A percentile compares a stretch with the other conserved stretches of the same genome.
Evolutionary conservation across 2,329 filamentous ascomycete genomes (phyloP).

Genomic region (Cladosporium sp.): DNA sequence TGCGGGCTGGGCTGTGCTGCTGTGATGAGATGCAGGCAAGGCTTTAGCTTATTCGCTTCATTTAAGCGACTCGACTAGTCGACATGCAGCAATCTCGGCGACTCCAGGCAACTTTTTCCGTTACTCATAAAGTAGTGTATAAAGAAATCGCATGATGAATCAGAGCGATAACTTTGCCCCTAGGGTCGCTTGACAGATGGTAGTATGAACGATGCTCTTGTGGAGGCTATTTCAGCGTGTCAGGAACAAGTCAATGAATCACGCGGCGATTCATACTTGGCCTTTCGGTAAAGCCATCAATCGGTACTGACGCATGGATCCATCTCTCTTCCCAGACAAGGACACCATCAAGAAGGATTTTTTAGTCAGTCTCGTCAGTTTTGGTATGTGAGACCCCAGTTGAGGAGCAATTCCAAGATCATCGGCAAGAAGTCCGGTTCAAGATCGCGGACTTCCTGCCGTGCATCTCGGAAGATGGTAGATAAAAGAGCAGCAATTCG

Average conservation of each 20-base stretch:
- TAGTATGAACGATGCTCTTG: background rate
- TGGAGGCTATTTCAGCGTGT: background rate
- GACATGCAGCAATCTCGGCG: background rate
- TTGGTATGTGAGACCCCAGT: background rate
- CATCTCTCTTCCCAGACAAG: background rate
- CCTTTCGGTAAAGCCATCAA: background rate
- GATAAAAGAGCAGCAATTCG: background rate
- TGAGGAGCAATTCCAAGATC: background rate
- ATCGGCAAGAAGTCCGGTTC: conserved; percentile 1
- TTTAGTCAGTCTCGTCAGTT: background rate
- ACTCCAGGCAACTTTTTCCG: no score
- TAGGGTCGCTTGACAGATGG: background rate
- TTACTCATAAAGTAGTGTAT: background rate
- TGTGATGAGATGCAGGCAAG: background rate
- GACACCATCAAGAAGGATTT: background rate
- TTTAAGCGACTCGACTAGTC: background rate
- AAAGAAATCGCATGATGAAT: background rate
- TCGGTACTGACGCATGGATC: background rate
- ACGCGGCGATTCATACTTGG: background rate
- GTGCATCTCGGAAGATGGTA: background rate
- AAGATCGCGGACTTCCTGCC: background rate
- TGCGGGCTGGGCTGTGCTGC: background rate
- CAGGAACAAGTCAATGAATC: background rate
- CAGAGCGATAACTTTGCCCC: background rate
- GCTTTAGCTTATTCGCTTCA: background rate